Evolutionary conservation across 768 basidiomycete genomes (phyloP).

Genomic region (Trametes cinnabarina): DNA sequence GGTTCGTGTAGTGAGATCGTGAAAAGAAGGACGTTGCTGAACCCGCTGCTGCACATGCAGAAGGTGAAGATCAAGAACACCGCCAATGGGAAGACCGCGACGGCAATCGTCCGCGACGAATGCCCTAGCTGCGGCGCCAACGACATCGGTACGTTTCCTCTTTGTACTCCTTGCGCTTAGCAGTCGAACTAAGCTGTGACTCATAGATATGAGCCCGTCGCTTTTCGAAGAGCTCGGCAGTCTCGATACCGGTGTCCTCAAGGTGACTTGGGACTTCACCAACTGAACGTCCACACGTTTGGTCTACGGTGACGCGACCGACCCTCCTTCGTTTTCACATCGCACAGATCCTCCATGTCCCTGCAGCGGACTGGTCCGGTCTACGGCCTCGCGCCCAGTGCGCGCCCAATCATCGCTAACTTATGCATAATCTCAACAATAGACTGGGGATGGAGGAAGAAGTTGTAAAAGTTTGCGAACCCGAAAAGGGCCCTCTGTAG

Average conservation of each 20-base stretch:
- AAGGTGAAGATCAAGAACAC: slow-evolving; percentile 59
- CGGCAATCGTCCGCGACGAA: slow-evolving; percentile 52
- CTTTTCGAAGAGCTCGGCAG: slow-evolving; percentile 52
- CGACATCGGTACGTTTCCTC: slow-evolving; percentile 52
- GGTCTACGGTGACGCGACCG: background rate
- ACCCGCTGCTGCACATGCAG: slow-evolving; percentile 33
- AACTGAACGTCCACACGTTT: background rate
- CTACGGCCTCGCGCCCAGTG: background rate
- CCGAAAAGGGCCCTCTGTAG: slow-evolving; percentile 14
- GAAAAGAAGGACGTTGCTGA: background rate
- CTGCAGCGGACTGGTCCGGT: slow-evolving; percentile 1
- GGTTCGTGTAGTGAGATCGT: slow-evolving; percentile 36
- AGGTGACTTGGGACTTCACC: slow-evolving; percentile 59
- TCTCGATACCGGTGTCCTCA: slow-evolving; percentile 49
- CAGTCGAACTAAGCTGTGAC: background rate
- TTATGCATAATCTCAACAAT: background rate
- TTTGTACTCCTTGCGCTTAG: background rate
- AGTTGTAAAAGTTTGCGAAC: background rate
- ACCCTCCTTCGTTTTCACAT: background rate
- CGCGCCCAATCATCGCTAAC: slow-evolving; percentile 6
- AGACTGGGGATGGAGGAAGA: background rate
- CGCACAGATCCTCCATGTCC: background rate
- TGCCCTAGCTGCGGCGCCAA: slow-evolving; percentile 52
- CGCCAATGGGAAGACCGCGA: slow-evolving; percentile 47
- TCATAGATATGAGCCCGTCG: slow-evolving; percentile 62